These are phyloP conservation scores for Elongisporangium anandrum DNA, from an alignment of 352 stramenopile species.

Conservation along the genomic window DNA sequence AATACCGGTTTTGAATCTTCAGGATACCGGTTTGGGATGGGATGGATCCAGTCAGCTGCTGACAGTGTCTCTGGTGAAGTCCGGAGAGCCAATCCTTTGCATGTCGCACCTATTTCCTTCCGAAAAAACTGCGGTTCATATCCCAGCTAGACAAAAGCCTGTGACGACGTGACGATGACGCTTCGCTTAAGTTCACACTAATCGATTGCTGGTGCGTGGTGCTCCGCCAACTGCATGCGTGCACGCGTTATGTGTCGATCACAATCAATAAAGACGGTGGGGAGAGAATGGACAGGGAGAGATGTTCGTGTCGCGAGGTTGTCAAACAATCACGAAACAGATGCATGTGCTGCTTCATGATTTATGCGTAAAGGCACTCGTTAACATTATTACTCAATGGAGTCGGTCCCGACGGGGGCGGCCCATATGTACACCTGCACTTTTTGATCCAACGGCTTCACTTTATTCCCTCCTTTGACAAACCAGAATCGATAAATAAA, in stretches of 20 bases:
- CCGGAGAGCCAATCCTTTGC: neutral
- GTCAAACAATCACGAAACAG: neutral
- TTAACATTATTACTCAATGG: neutral
- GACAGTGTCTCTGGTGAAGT: neutral
- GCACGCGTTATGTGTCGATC: neutral
- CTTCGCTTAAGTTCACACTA: neutral
- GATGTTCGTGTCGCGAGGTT: neutral
- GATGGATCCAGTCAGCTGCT: neutral
- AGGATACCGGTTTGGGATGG: neutral
- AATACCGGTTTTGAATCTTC: neutral
- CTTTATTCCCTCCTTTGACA: neutral
- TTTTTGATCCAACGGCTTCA: neutral
- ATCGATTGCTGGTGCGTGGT: neutral
- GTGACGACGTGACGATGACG: neutral
- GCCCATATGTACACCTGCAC: neutral
- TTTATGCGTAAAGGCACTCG: neutral
- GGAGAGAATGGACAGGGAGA: neutral
- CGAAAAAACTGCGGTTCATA: neutral
- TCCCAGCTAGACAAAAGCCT: neutral
- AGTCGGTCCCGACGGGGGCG: neutral
- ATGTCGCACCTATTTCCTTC: neutral
- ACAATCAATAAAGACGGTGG: neutral
- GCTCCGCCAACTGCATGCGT: neutral
- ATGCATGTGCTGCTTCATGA: neutral
- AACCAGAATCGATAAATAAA: neutral